Evolutionary conservation across 2,329 filamentous ascomycete species (phyloP).

Genomic region (Fusarium euwallaceae): DNA sequence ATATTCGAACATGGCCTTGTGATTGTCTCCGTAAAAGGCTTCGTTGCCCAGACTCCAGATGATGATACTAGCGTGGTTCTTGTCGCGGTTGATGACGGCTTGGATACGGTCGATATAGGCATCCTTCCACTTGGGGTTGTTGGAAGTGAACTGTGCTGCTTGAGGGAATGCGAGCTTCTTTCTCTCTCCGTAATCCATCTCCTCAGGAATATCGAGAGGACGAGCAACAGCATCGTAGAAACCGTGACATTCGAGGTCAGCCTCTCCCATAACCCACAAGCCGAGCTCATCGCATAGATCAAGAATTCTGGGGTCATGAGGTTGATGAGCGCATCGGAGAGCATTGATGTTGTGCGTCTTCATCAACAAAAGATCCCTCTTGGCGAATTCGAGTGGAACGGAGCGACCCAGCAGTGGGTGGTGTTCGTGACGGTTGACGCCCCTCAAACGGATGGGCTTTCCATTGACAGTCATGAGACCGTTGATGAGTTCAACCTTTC

Average conservation of each 20-base stretch:
- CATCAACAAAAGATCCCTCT: constrained; percentile 74
- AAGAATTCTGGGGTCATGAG: constrained; percentile 71
- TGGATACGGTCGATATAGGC: constrained; percentile 77
- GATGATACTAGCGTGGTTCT: constrained; percentile 78
- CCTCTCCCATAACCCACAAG: constrained; percentile 69
- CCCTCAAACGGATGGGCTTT: constrained; percentile 70
- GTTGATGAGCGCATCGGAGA: constrained; percentile 76
- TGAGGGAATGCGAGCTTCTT: constrained; percentile 67
- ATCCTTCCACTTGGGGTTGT: constrained; percentile 71
- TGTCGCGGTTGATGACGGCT: constrained; percentile 76
- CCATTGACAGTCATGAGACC: constrained; percentile 76
- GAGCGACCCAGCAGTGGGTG: constrained; percentile 73
- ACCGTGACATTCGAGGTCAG: constrained; percentile 67
- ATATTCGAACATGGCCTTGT: constrained; percentile 75
- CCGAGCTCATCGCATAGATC: constrained; percentile 76
- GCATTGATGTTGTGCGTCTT: constrained; percentile 80
- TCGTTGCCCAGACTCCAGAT: constrained; percentile 83
- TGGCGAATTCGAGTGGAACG: constrained; percentile 73
- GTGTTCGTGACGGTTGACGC: constrained; percentile 76
- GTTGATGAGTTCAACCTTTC: constrained; percentile 72
- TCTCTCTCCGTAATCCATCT: constrained; percentile 70
- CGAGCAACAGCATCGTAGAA: constrained; percentile 65
- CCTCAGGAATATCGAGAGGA: constrained; percentile 65
- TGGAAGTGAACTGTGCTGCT: constrained; percentile 70
- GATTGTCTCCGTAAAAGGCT: constrained; percentile 78